Base-by-base conservation (phyloP, 148 eudicot genomes). In the Salicornia ramosissima region DNA sequence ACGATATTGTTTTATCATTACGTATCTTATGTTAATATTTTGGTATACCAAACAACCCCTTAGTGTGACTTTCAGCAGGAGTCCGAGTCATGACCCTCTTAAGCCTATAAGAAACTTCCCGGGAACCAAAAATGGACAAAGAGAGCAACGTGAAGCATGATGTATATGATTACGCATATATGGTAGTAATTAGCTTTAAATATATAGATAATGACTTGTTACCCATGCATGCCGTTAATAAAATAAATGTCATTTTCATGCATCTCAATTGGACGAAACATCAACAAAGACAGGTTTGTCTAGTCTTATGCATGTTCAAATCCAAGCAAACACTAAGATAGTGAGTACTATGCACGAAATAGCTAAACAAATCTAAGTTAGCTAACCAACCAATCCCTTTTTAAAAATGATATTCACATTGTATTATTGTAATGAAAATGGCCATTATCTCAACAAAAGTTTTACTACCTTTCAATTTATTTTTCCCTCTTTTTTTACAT, bases 211-310 rank as follows among this genome's bases (percentile, higher is more conserved):
- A 57, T 5, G 77, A 74, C 57, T 29, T 43, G 15, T 19, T 43
- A 14, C 3, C 6, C 22, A 8, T 8, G 4, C 21, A 61, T 33
- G 67, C 29, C 43, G 42, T 33, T 43, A 74, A 65, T 66, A 65
- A 71, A 54, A 53, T 51, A 71, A 54, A 53, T 51, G 69, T 53
- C 75, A 72, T 52, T 33, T 64, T 72, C 63, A 72, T 43, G 70
- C 63, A 72, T 67, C 63, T 64, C 31, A 64, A 11, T 61, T 26
- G 63, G 69, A 75, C 53, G 21, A 69, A 62, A 45, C 63, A 52
- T 53, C 45, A 53, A 75, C 19, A 16, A 63, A 61, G 63, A 68
- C 70, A 74, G 24, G 33, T 25, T 30, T 70, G 79, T 70, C 39
- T 22, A 64, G 21, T 59, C 69, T 31, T 55, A 60, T 64, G 55